Evolutionary conservation across 139 green algal species (phyloP).

Genomic region (Mesotaenium endlicherianum): DNA sequence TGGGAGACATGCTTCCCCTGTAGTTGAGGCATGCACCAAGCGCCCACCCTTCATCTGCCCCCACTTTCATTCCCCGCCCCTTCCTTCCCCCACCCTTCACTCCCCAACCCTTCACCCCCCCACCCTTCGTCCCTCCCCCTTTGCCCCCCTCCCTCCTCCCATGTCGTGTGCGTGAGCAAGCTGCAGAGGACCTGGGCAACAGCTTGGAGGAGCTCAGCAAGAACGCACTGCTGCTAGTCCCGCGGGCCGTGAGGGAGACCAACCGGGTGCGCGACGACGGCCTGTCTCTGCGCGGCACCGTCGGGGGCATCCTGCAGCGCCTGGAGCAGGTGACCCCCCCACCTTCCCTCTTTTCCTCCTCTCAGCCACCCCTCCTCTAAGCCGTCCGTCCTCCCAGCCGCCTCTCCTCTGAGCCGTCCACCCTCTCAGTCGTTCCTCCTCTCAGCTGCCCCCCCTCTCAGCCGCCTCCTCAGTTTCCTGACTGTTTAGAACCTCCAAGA

Average conservation of each 20-base stretch:
- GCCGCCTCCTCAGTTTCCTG: too few species aligned
- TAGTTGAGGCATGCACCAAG: too few species aligned
- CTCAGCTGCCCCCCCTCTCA: too few species aligned
- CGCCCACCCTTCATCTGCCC: too few species aligned
- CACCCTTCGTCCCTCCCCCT: neutral
- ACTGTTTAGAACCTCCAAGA: too few species aligned
- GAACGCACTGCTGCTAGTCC: constrained; percentile 72
- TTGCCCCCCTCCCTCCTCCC: neutral
- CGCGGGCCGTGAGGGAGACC: constrained; percentile 79
- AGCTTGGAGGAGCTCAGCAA: constrained; percentile 66
- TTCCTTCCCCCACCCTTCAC: neutral
- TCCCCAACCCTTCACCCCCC: neutral
- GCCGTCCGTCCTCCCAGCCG: too few species aligned
- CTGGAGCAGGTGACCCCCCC: constrained; percentile 43
- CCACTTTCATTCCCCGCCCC: neutral
- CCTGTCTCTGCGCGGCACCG: constrained; percentile 50
- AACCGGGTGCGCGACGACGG: constrained; percentile 63
- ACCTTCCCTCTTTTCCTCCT: too few species aligned
- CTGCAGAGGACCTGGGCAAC: constrained; percentile 71
- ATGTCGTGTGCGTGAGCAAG: neutral
- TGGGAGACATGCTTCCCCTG: too few species aligned
- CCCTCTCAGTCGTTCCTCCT: too few species aligned
- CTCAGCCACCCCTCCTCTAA: too few species aligned
- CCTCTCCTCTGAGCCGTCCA: too few species aligned
- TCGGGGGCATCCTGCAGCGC: constrained; percentile 43